A percentile compares a stretch with the other conserved stretches of the same genome.
Conservation (phyloP, 169 alveolate genomes). For the Plasmodium cynomolgi region DNA sequence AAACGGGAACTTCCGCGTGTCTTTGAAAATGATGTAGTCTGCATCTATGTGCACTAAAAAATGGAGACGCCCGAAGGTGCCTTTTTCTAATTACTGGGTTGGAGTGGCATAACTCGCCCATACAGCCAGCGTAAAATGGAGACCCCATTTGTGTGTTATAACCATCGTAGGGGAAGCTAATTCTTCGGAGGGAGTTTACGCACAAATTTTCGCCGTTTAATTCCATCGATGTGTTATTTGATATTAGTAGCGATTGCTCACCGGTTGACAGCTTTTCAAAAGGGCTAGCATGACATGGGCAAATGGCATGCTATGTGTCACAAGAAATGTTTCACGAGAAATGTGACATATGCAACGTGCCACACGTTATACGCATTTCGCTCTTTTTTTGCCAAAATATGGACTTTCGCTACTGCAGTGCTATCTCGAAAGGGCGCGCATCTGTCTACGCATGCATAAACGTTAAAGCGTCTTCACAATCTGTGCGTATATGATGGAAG, state of each 20-base stretch:
- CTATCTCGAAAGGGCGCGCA: not conserved
- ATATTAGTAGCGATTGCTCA: not conserved
- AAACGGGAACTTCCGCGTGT: constrained; percentile 41
- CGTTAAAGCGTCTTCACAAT: not conserved
- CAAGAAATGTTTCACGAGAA: not conserved
- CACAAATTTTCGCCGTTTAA: not conserved
- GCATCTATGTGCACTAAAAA: constrained; percentile 32
- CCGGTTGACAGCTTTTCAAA: not conserved
- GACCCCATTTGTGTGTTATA: constrained; percentile 29
- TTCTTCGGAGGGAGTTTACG: constrained; percentile 3
- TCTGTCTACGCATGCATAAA: not conserved
- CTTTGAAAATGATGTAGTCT: constrained; percentile 18
- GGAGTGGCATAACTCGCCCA: constrained; percentile 7
- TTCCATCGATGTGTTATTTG: constrained; percentile 17
- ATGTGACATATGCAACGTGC: not conserved
- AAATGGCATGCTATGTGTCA: not conserved
- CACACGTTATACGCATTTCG: not conserved
- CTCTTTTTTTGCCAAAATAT: not conserved
- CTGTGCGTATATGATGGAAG: not conserved
- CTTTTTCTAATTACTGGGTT: constrained; percentile 18
- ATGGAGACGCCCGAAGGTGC: constrained; percentile 1
- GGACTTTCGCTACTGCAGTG: not conserved
- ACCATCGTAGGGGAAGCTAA: constrained; percentile 41
- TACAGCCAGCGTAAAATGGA: constrained; percentile 9
- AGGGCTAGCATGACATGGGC: constrained; percentile 3